Evolutionary conservation across 805 yeast species (phyloP), one percentile per base, ranked within the genome.

Genomic region (Monosporozyma unispora): DNA sequence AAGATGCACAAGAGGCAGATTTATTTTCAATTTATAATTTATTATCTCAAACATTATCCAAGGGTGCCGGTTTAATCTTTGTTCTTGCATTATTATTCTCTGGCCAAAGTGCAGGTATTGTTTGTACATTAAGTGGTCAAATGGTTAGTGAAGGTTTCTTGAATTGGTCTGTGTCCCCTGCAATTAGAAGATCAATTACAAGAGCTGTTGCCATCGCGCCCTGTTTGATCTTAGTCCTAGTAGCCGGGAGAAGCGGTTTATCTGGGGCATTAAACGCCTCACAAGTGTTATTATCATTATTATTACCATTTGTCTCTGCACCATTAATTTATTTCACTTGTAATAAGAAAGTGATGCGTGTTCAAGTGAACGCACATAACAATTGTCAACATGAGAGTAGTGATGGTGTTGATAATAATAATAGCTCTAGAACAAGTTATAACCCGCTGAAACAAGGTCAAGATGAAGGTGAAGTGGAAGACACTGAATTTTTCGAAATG

Each of bases 71-170:
- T 9, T 78, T 86, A 1, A 69, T 89, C 0, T 90, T 90, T 68
- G 90, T 89, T 60, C 69, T 88, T 48, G 97, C 96, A 0, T 73
- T 90, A 57, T 69, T 90, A 42, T 83, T 87, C 52, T 82, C 91
- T 38, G 97, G 97, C 11, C 89, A 89, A 60, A 81, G 90, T 64
- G 96, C 96, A 1, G 97, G 96, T 35, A 86, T 91, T 29, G 96
- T 89, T n/a, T 88, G 95, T 63, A 89, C 97, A 0, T 72, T 89
- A 53, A 89, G 96, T 8, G 96, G 96, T 16, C 97, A 89, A 65
- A 87, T 88, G 87, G 93, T 89, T 10, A 82, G 87, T 62, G 97
- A 89, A 66, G 97, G 97, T 2, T 90, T 88, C 59, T 72, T 87
- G 41, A 76, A 78, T 55, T 86, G 96, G 87, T 72, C 84, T 8